Evolutionary conservation across 164 flowering plant genomes (phyloP), one percentile per base, ranked within the genome.

Genomic region (Chimonanthus salicifolius): DNA sequence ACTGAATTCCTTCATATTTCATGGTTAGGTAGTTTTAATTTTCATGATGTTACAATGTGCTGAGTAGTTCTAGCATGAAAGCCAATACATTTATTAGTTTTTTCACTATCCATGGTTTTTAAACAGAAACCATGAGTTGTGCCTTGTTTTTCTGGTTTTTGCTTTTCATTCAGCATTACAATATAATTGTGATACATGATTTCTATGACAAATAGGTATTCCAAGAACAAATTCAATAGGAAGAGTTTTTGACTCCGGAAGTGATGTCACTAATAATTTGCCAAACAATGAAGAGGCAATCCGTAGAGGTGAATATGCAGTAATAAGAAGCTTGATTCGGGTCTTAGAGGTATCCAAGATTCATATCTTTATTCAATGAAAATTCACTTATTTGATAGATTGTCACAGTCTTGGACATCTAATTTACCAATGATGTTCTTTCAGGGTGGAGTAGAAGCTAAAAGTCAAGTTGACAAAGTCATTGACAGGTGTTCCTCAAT

Each of bases 371-470:
- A 16, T 20, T 18, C 64, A 48, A 33, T 65, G 15, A 15, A 46
- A 62, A 4, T 65, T 51, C 47, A 54, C 74, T 7, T 3, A 9
- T 47, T 50, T 72, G 49, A n/a, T 5, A 47, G 21, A 0, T 51
- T 13, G 3, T 13, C 43, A 13, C 43, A 13, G 47, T 15, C 20
- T 54, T 71, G 15, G 68, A 48, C 62, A 72, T 16, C 11, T n/a
- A 47, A 16, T 16, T 70, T 47, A 54, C 18, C 69, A 51, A 3
- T 72, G 33, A 21, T 54, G 76, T 80, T 73, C 74, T 66, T 82
- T 65, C 78, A 94, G 98, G 98, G 98, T 78, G 98, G 98, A 74
- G 91, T 91, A 71, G 98, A 94, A 83, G 97, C 97, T 69, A 94
- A 94, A 84, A 88, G 88, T 74, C 98, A 92, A 81, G 98, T 94